Evolutionary conservation across 371 early-diverging fungal species (phyloP), one percentile per base, ranked within the genome.

Genomic region (Mortierella sp.): DNA sequence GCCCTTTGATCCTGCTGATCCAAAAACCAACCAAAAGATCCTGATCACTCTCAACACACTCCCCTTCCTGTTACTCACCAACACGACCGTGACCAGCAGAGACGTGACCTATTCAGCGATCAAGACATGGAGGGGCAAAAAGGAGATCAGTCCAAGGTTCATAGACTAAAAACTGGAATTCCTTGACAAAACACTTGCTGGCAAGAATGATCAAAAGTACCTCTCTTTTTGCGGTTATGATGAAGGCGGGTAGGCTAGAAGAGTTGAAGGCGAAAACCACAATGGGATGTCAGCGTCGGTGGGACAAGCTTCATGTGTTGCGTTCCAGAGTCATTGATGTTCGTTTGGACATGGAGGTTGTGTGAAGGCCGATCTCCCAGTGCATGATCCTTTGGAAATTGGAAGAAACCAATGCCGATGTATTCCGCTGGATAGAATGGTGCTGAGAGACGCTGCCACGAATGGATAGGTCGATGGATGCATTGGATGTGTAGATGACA

Each of bases 71-170:
- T 39, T 10, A 82, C 80, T 66, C 68, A 82, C 83, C 92, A 79
- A 94, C 85, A 85, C 95, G 93, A 88, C 95, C 95, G 90, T 95
- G 94, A 87, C 95, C 95, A 88, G 93, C 93, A 58, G 93, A 93
- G 80, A 95, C 95, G 90, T 95, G 93, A 76, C 95, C 57, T 57
- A 57, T 46, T 47, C 22, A 43, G 29, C 10, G 34, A 28, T 5
- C 16, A 27, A 3, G 14, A 49, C 2, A 49, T 4, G 17, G 6
- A 2, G 17, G 6, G 48, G 21, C 21, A 49, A n/a, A 14, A 29
- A 7, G 22, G 10, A 22, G 22, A 21, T 25, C 10, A 25, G 22
- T 17, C 4, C 17, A 43, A 3, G 16, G 16, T 16, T 14, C 44
- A 5, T 43, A 43, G 44, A 43, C 44, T 9, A 43, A 43, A 19